A percentile compares a stretch with the other conserved stretches of the same genome.
These are phyloP conservation scores for Termitomyces sp. DNA, from an alignment of 768 basidiomycete species.

Conservation along the genomic window DNA sequence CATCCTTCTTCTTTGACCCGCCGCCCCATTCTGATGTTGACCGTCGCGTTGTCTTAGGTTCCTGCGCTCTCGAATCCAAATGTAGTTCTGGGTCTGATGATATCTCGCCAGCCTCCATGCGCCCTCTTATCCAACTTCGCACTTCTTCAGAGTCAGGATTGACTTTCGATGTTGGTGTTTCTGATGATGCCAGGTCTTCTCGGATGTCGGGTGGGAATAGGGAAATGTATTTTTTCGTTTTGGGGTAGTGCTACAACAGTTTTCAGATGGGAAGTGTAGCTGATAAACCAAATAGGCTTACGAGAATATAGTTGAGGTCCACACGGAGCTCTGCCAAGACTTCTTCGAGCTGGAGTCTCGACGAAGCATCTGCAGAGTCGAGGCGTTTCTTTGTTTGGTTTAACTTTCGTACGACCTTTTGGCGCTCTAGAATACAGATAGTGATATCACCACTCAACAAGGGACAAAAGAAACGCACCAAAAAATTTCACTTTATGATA, in stretches of 20 bases:
- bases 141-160: slow-evolving; percentile 52
- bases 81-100: slow-evolving; percentile 53
- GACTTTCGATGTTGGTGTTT: slow-evolving; percentile 28
- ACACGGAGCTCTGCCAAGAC: slow-evolving; percentile 63
- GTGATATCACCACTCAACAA: not conserved
- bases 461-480: slow-evolving; percentile 41
- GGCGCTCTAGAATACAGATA: slow-evolving; percentile 52
- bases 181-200: slow-evolving; percentile 23
- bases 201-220: slow-evolving; percentile 74
- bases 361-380: slow-evolving; percentile 24
- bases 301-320: slow-evolving; percentile 88
- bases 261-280: not conserved
- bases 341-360: slow-evolving; percentile 37
- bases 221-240: slow-evolving; percentile 82
- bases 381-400: slow-evolving; percentile 58
- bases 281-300: slow-evolving; percentile 21
- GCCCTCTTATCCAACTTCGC: slow-evolving; percentile 49
- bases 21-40: slow-evolving; percentile 4
- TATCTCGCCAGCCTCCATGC: slow-evolving; percentile 58
- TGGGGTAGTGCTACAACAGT: slow-evolving; percentile 66
- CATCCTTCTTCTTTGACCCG: slow-evolving; percentile 2
- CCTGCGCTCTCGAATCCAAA: slow-evolving; percentile 18
- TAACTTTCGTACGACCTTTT: slow-evolving; percentile 79
- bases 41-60: not conserved
- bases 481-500: slow-evolving; percentile 97